Conservation (phyloP, 2,329 filamentous ascomycete genomes). For the Achaetomium macrosporum region DNA sequence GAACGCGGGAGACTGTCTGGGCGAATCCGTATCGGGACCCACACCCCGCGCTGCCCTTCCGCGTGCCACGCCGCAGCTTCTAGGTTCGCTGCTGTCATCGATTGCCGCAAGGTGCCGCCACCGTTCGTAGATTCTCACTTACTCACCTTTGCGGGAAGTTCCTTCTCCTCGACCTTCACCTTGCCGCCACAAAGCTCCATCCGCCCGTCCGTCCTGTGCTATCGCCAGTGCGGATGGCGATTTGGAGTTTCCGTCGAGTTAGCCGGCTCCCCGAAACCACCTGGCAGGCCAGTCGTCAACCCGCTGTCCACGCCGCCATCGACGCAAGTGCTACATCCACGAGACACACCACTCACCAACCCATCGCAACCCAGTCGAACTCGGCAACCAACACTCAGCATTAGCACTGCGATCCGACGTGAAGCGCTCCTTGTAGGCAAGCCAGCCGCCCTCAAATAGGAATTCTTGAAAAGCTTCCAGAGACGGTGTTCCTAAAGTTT, state of each 20-base stretch:
- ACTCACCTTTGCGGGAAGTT: no score
- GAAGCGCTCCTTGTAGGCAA: not conserved
- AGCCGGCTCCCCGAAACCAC: not conserved
- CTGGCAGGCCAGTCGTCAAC: not conserved
- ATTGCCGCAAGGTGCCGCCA: no score
- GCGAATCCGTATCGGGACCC: no score
- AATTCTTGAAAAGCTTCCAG: not conserved
- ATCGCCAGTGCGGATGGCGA: slow-evolving; percentile 3
- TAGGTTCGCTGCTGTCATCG: no score
- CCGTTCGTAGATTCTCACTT: no score
- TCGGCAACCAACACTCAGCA: no score
- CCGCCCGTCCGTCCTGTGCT: not conserved
- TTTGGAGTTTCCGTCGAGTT: not conserved
- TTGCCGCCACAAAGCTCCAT: not conserved
- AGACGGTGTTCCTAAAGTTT: slow-evolving; percentile 1
- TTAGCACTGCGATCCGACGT: no score
- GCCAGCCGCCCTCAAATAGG: not conserved
- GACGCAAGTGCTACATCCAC: not conserved
- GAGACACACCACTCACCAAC: not conserved
- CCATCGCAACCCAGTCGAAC: no score
- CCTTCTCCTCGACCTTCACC: no score
- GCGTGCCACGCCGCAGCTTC: no score
- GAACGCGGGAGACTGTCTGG: no score
- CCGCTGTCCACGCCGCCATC: not conserved
- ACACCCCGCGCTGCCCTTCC: no score